phyloP scores from a whole-genome alignment of 345 rosid species.

The Heritiera littoralis region DNA sequence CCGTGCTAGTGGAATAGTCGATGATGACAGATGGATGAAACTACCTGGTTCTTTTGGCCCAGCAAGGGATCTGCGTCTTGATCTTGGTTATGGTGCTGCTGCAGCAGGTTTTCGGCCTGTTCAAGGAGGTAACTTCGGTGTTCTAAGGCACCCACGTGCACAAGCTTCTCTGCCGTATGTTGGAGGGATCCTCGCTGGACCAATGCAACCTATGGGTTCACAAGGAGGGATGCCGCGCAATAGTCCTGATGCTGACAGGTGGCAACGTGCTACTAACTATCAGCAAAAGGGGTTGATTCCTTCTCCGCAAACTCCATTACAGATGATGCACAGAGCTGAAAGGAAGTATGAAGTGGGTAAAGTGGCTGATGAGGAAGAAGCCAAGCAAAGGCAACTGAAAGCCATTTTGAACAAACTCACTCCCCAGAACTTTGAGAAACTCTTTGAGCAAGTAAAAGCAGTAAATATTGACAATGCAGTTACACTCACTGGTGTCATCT shows the following conservation, averaged over 20 bases:
- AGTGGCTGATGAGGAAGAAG: constrained; percentile 70
- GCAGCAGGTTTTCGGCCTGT: constrained; percentile 55
- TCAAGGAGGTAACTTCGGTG: constrained; percentile 79
- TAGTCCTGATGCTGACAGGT: constrained; percentile 69
- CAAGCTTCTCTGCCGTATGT: constrained; percentile 48
- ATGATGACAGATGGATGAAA: constrained; percentile 76
- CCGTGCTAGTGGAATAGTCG: constrained; percentile 57
- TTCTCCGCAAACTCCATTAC: constrained; percentile 80
- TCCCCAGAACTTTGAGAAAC: constrained; percentile 90
- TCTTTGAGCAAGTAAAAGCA: constrained; percentile 85
- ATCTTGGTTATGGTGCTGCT: constrained; percentile 48
- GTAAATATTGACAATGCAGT: constrained; percentile 77
- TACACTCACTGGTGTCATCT: constrained; percentile 78
- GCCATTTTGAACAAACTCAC: constrained; percentile 90
- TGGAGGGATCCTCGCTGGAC: constrained; percentile 71
- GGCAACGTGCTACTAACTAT: constrained; percentile 74
- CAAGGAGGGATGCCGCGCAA: constrained; percentile 67
- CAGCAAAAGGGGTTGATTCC: constrained; percentile 81
- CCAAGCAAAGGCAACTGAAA: constrained; percentile 86
- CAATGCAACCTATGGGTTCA: constrained; percentile 63
- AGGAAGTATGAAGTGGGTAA: constrained; percentile 86
- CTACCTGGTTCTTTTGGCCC: constrained; percentile 42
- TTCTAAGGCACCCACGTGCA: constrained; percentile 62
- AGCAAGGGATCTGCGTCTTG: constrained; percentile 56
- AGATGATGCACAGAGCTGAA: constrained; percentile 91